Percentiles rank a stretch among this genome's conserved stretches.
phyloP scores from a whole-genome alignment of 164 flowering plant genomes.

The Liriodendron chinense region DNA sequence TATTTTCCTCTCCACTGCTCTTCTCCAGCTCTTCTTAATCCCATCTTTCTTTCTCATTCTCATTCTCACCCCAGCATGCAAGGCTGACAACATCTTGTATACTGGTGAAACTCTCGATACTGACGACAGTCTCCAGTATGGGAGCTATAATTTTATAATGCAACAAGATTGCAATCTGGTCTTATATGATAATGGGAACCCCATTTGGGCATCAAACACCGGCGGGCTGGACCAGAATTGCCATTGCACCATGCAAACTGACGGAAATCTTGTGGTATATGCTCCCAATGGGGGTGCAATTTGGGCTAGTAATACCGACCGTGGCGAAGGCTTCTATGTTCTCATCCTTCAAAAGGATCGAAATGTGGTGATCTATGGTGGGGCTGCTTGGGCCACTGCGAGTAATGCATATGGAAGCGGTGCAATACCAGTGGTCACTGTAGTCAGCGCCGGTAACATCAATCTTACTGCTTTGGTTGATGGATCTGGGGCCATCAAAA shows the following conservation, averaged over 20 bases:
- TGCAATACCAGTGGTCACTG: not conserved
- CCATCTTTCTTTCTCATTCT: not conserved
- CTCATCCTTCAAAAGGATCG: not conserved
- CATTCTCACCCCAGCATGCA: not conserved
- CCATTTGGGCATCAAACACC: slow-evolving; percentile 1
- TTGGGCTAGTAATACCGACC: not conserved
- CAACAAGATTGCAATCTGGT: slow-evolving; percentile 7
- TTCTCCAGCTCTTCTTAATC: not conserved
- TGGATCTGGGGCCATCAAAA: too few species aligned
- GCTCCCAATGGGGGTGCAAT: not conserved
- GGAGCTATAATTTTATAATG: not conserved
- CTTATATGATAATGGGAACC: not conserved
- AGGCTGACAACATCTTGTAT: slow-evolving; percentile 1
- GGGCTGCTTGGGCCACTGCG: not conserved
- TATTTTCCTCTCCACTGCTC: not conserved
- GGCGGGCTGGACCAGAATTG: not conserved
- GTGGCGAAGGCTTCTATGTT: not conserved
- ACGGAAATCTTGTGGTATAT: not conserved
- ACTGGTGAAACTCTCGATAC: not conserved
- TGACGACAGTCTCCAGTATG: not conserved
- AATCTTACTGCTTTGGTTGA: too few species aligned
- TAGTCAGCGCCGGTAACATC: not conserved
- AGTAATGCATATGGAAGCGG: not conserved
- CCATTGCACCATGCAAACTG: not conserved
- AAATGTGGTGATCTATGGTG: slow-evolving; percentile 3